Percentiles rank a stretch among this genome's conserved stretches.
phyloP scores from a whole-genome alignment of 345 rosid genomes.

The Lenwebbia sp. region DNA sequence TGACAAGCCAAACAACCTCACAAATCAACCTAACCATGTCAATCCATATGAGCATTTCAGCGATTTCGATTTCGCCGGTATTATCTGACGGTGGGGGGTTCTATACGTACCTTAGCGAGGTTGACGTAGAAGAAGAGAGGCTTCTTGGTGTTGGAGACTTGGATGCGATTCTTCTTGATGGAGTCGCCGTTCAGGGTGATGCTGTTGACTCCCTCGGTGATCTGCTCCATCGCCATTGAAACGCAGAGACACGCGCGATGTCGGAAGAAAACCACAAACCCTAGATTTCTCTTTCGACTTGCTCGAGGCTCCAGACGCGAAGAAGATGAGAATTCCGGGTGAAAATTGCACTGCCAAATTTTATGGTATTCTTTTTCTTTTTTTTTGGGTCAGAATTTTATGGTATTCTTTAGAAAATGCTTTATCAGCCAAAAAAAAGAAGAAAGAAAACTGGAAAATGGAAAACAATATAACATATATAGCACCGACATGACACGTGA shows the following conservation, averaged over 20 bases:
- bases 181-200: constrained; percentile 37
- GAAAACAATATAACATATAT: neutral
- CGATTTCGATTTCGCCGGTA: neutral
- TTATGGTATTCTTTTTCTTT: neutral
- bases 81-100: neutral
- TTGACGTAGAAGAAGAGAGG: constrained; percentile 93
- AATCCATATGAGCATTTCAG: neutral
- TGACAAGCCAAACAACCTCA: too few species aligned
- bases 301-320: neutral
- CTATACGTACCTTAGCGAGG: constrained; percentile 67
- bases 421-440: neutral
- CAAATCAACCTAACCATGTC: too few species aligned
- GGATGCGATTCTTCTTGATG: constrained; percentile 79
- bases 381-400: too few species aligned
- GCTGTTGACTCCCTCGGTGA: constrained; percentile 57
- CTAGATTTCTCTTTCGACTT: neutral
- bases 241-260: neutral
- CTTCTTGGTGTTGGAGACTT: constrained; percentile 90
- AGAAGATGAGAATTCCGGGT: neutral
- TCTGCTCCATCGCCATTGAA: constrained; percentile 49
- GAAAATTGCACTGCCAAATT: neutral
- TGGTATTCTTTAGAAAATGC: neutral
- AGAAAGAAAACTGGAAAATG: neutral
- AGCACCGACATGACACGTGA: too few species aligned
- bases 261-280: neutral